phyloP scores from a whole-genome alignment of 805 yeast genomes.

The Ogataea dorogensis region DNA sequence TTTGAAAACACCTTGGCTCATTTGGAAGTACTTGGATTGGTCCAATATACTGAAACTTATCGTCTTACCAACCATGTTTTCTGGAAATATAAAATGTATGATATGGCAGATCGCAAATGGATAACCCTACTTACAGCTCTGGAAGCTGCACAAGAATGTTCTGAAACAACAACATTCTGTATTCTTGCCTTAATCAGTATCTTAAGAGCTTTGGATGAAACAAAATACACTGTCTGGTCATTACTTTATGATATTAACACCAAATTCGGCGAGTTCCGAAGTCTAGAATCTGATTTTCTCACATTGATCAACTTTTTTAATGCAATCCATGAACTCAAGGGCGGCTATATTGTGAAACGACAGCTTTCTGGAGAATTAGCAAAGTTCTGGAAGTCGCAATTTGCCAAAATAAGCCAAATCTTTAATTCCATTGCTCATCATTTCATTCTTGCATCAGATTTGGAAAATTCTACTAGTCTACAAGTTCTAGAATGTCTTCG shows the following conservation, averaged over 20 bases:
- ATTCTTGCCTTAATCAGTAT: slow-evolving; percentile 14
- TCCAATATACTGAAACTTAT: slow-evolving; percentile 8
- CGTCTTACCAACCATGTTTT: slow-evolving; percentile 12
- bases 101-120: slow-evolving; percentile 17
- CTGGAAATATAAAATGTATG: slow-evolving; percentile 9
- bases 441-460: slow-evolving; percentile 3
- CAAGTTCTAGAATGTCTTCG: slow-evolving; percentile 12
- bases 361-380: slow-evolving; percentile 1
- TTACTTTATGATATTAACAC: slow-evolving; percentile 19
- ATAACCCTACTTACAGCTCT: slow-evolving; percentile 13
- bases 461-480: slow-evolving; percentile 2
- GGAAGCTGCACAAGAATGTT: slow-evolving; percentile 7
- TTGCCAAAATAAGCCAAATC: slow-evolving; percentile 1
- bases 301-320: slow-evolving; percentile 21
- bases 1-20: slow-evolving; percentile 12
- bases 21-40: slow-evolving; percentile 12
- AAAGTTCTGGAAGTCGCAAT: too few species aligned
- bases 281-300: slow-evolving; percentile 19
- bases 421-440: slow-evolving; percentile 9
- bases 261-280: slow-evolving; percentile 11
- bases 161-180: slow-evolving; percentile 9
- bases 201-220: slow-evolving; percentile 10
- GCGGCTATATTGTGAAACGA: neutral
- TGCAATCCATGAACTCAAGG: slow-evolving; percentile 1
- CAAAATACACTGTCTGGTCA: slow-evolving; percentile 17